A percentile compares a stretch with the other conserved stretches of the same genome.
These are phyloP conservation scores for Ceratobasidium sp. DNA, from an alignment of 1,284 basidiomycete species.

Conservation along the genomic window DNA sequence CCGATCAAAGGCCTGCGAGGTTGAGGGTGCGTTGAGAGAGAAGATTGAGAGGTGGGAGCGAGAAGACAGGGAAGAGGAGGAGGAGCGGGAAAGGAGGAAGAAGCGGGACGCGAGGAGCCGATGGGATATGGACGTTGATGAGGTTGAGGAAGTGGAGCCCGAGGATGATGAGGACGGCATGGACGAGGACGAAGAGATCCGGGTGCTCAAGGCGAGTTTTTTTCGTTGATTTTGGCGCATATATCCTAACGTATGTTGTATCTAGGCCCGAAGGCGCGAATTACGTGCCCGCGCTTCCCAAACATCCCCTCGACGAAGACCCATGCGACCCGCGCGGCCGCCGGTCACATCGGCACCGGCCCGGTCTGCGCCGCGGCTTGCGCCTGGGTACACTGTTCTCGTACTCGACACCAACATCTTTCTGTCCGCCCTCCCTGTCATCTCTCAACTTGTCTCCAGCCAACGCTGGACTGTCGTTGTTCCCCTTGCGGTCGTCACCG, in stretches of 20 bases:
- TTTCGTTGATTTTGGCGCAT: conserved; percentile 25
- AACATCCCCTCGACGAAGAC: conserved; percentile 24
- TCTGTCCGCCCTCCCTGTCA: conserved; percentile 77
- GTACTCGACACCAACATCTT: conserved; percentile 96
- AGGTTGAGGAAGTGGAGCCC: conserved; percentile 59
- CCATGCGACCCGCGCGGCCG: conserved; percentile 63
- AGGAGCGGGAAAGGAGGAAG: conserved; percentile 71
- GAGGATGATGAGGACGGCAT: conserved; percentile 64
- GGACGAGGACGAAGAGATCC: conserved; percentile 76
- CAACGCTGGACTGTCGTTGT: conserved; percentile 88
- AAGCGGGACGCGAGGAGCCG: conserved; percentile 58
- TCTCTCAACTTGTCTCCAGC: conserved; percentile 82
- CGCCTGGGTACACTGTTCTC: conserved; percentile 89
- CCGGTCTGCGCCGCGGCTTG: conserved; percentile 61
- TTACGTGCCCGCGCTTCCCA: conserved; percentile 58
- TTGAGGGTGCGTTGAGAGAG: conserved; percentile 72
- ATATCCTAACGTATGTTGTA: conserved; percentile 31
- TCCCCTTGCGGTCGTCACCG: conserved; percentile 94
- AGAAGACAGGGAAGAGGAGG: conserved; percentile 69
- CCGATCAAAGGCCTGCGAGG: conserved; percentile 73
- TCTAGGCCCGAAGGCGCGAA: conserved; percentile 73
- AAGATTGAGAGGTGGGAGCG: conserved; percentile 79
- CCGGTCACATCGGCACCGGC: conserved; percentile 52
- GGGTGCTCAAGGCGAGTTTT: conserved; percentile 73
- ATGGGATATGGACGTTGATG: conserved; percentile 60